These are phyloP conservation scores for Magnusiomyces tetraspermus DNA, from an alignment of 1,139 yeast species.

Conservation along the genomic window DNA sequence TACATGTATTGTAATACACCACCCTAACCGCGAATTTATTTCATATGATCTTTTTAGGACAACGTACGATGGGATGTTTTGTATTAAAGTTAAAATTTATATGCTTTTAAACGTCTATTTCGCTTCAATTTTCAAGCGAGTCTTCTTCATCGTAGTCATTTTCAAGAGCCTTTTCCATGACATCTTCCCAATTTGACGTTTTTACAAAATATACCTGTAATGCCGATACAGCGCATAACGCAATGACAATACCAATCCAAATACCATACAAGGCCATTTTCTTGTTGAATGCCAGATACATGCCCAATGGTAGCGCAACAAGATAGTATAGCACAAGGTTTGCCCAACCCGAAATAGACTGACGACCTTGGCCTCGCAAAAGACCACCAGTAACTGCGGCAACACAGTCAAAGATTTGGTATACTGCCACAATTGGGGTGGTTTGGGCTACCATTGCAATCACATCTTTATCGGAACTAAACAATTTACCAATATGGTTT, in stretches of 20 bases:
- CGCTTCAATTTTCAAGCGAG: neutral
- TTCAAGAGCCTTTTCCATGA: conserved; percentile 11
- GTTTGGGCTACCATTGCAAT: conserved; percentile 40
- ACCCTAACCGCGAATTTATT: too few species aligned
- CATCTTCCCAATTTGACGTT: conserved; percentile 12
- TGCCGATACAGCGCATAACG: conserved; percentile 12
- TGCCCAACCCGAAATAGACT: conserved; percentile 68
- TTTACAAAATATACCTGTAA: conserved; percentile 11
- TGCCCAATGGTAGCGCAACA: conserved; percentile 62
- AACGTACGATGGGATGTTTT: too few species aligned
- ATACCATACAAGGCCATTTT: conserved; percentile 53
- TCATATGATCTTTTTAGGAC: too few species aligned
- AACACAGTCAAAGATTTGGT: conserved; percentile 69
- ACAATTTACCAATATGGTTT: conserved; percentile 48
- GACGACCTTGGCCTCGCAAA: conserved; percentile 77
- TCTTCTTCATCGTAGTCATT: conserved; percentile 8
- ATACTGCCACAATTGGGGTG: conserved; percentile 61
- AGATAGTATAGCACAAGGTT: conserved; percentile 65
- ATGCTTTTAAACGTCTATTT: too few species aligned
- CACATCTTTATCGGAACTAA: conserved; percentile 61
- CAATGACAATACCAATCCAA: conserved; percentile 75
- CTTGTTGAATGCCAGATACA: conserved; percentile 48
- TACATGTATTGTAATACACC: too few species aligned
- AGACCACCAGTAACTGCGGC: conserved; percentile 82
- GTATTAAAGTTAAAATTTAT: too few species aligned